These are phyloP conservation scores for Tricholoma hemisulphureum DNA, from an alignment of 768 basidiomycete genomes.

Conservation along the genomic window DNA sequence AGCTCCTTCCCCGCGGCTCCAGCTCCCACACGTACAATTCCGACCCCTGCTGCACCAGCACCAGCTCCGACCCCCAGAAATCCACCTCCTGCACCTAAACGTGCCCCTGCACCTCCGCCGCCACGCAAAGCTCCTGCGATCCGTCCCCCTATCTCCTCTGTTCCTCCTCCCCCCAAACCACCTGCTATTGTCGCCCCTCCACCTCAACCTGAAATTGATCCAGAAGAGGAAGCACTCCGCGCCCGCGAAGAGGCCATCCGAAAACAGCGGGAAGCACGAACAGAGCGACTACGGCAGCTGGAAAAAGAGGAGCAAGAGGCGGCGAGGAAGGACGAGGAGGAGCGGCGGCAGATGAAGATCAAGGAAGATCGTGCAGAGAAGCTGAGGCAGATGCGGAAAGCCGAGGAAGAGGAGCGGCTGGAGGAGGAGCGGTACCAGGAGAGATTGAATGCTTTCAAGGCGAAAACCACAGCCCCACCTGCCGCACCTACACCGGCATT, in stretches of 20 bases:
- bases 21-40: constrained; percentile 42
- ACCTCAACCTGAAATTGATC: constrained; percentile 57
- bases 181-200: constrained; percentile 17
- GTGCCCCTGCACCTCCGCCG: constrained; percentile 39
- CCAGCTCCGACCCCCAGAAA: constrained; percentile 38
- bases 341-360: constrained; percentile 38
- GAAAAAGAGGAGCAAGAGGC: constrained; percentile 57
- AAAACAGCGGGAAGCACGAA: constrained; percentile 72
- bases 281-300: constrained; percentile 64
- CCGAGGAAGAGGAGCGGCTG: constrained; percentile 29
- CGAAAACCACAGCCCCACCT: constrained; percentile 32
- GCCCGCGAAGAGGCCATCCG: constrained; percentile 69
- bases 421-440: constrained; percentile 41
- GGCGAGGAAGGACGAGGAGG: constrained; percentile 21
- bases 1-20: constrained; percentile 36
- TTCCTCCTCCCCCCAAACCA: constrained; percentile 17
- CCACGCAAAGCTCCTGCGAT: constrained; percentile 27
- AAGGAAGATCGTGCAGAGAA: constrained; percentile 68
- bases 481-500: constrained; percentile 23
- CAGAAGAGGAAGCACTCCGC: constrained; percentile 71
- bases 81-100: constrained; percentile 29
- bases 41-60: constrained; percentile 39
- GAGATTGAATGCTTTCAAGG: constrained; percentile 38
- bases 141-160: constrained; percentile 21
- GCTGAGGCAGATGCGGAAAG: constrained; percentile 64